These are phyloP conservation scores for Angophora floribunda DNA, from an alignment of 345 rosid genomes.

Conservation along the genomic window DNA sequence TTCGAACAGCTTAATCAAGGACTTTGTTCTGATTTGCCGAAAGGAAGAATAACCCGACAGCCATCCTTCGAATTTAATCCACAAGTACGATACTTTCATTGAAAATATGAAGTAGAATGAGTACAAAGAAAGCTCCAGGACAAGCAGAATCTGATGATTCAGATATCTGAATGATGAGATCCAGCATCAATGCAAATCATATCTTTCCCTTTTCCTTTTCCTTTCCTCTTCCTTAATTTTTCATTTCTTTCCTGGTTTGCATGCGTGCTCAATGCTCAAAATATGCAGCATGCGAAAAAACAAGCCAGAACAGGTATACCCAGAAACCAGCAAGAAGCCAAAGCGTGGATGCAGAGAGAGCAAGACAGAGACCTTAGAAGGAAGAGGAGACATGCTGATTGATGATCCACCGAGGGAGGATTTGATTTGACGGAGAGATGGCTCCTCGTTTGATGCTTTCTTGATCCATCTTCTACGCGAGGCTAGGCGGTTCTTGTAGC, in stretches of 20 bases:
- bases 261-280: not conserved
- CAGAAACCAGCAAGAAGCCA: not conserved
- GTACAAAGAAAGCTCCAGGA: not conserved
- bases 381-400: not conserved
- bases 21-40: not conserved
- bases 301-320: not conserved
- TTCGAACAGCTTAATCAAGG: not conserved
- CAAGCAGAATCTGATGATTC: not conserved
- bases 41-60: not conserved
- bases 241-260: not conserved
- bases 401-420: not conserved
- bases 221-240: not conserved
- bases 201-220: not conserved
- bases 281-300: not conserved
- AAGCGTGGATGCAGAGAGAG: not conserved
- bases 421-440: not conserved
- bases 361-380: not conserved
- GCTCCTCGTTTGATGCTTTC: not conserved
- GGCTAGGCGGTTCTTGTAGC: not conserved
- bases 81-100: not conserved
- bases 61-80: not conserved
- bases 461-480: not conserved
- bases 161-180: not conserved
- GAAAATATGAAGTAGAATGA: not conserved
- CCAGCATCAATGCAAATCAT: not conserved